A percentile compares a stretch with the other conserved stretches of the same genome.
Evolutionary conservation across 108 stramenopile species (phyloP).

Genomic region (Nannochloropsis salina): DNA sequence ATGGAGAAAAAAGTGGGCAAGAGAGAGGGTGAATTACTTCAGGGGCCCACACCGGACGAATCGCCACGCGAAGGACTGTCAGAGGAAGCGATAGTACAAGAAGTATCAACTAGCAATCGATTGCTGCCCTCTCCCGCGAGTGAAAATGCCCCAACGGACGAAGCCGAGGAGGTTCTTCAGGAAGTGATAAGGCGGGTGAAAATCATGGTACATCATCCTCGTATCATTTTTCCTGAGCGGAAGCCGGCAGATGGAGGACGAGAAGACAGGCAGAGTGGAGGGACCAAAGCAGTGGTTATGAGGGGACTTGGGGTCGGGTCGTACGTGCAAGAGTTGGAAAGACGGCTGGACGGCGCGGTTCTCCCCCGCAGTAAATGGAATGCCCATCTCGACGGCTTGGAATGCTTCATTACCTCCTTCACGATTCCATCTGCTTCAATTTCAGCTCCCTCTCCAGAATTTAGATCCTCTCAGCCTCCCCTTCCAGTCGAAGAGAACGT

Average conservation of each 20-base stretch:
- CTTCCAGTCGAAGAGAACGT: not conserved
- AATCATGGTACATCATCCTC: not conserved
- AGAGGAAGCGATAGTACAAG: no score
- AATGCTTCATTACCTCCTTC: slow-evolving; percentile 20
- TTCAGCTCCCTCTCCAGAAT: not conserved
- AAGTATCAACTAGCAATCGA: no score
- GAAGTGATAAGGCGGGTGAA: not conserved
- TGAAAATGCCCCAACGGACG: no score
- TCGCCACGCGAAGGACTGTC: no score
- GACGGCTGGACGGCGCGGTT: not conserved
- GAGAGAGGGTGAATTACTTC: no score
- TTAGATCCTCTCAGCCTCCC: not conserved
- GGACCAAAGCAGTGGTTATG: not conserved
- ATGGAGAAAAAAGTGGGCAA: not conserved
- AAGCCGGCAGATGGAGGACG: not conserved
- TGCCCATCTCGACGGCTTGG: not conserved
- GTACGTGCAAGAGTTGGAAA: not conserved
- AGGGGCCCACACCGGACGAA: no score
- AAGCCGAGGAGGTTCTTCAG: not conserved
- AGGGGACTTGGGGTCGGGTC: not conserved
- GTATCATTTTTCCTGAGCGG: not conserved
- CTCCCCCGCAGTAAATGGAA: slow-evolving; percentile 16
- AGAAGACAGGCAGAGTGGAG: not conserved
- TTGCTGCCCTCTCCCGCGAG: no score
- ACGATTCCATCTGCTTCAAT: not conserved